Percentiles rank a stretch among this genome's conserved stretches.
Conservation (phyloP, 2,329 filamentous ascomycete genomes). For the Blumeria hordei region DNA sequence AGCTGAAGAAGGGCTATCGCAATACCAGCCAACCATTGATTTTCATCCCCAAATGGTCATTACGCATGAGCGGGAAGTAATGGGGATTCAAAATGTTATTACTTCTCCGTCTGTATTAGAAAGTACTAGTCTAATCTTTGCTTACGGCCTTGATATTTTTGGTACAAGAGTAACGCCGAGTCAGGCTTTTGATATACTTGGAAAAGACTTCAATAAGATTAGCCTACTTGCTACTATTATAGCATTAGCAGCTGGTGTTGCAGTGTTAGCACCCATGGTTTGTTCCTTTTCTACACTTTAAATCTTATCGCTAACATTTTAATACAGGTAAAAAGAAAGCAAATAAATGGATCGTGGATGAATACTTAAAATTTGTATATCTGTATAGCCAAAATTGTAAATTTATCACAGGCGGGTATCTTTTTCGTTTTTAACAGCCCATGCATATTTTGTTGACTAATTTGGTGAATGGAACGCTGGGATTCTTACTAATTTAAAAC, state of each 20-base stretch:
- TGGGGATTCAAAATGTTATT: constrained; percentile 50
- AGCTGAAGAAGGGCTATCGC: constrained; percentile 57
- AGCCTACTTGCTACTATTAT: constrained; percentile 65
- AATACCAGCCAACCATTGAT: constrained; percentile 54
- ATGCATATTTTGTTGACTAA: too few relatives aligned
- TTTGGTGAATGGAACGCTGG: too few relatives aligned
- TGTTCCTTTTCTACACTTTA: constrained; percentile 17
- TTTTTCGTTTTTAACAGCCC: too few relatives aligned
- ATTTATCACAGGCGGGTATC: background rate
- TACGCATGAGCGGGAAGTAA: constrained; percentile 59
- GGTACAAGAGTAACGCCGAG: constrained; percentile 72
- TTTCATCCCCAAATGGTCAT: constrained; percentile 63
- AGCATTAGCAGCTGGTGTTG: constrained; percentile 52
- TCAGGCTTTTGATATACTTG: constrained; percentile 73
- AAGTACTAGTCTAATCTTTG: constrained; percentile 75
- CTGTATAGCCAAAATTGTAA: background rate
- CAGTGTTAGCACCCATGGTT: constrained; percentile 67
- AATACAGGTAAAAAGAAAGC: constrained; percentile 32
- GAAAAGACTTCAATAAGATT: constrained; percentile 80
- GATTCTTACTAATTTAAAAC: too few relatives aligned
- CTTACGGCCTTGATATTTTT: constrained; percentile 73
- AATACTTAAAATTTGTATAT: background rate
- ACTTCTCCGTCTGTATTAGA: constrained; percentile 61
- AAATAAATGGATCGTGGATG: constrained; percentile 40
- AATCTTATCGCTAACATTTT: background rate